Evolutionary conservation across 495 filamentous ascomycete genomes (phyloP).

Genomic region (Durotheca rogersii): DNA sequence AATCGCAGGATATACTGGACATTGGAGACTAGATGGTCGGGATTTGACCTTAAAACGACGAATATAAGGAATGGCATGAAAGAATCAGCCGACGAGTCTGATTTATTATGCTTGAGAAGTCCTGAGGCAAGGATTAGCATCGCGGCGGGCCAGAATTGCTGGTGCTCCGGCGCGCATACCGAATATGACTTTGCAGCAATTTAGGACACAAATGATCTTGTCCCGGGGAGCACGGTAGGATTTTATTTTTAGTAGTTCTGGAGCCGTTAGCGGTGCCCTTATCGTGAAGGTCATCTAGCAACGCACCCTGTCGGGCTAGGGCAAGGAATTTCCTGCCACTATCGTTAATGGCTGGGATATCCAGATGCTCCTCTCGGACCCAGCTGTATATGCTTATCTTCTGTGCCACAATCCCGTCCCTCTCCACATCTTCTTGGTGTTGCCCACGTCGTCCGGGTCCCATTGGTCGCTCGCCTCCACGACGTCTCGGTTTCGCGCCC

Average conservation of each 20-base stretch:
- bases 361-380: conserved; percentile 90
- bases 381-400: conserved; percentile 96
- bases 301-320: conserved; percentile 81
- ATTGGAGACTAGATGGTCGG: conserved; percentile 93
- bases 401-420: conserved; percentile 91
- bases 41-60: conserved; percentile 90
- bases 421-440: conserved; percentile 97
- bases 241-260: conserved; percentile 92
- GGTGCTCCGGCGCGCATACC: conserved; percentile 51
- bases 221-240: conserved; percentile 93
- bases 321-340: conserved; percentile 83
- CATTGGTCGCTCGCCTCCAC: conserved; percentile 65
- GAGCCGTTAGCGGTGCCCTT: conserved; percentile 29
- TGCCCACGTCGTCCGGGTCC: conserved; percentile 87
- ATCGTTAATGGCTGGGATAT: conserved; percentile 83
- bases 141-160: not conserved
- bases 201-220: conserved; percentile 97
- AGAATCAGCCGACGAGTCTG: conserved; percentile 91
- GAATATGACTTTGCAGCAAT: conserved; percentile 99
- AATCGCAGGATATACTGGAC: conserved; percentile 98
- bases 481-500: conserved; percentile 66
- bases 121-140: conserved; percentile 49
- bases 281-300: not conserved
- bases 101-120: conserved; percentile 86
- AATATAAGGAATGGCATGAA: conserved; percentile 96